Evolutionary conservation across 306 rosid genomes (phyloP).

Genomic region (Cucumis hystrix): DNA sequence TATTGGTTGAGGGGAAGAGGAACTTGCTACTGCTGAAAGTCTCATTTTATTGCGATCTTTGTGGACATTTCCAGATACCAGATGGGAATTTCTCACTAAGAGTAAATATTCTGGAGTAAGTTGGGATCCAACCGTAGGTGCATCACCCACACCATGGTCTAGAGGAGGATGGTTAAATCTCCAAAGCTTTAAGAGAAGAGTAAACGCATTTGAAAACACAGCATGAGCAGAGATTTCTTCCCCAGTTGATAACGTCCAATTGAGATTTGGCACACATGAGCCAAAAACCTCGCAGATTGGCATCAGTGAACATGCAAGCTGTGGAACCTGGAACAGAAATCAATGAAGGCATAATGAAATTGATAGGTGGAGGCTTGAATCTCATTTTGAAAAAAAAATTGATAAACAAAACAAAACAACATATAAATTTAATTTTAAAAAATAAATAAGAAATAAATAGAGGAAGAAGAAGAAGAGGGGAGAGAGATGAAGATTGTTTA

Average conservation of each 20-base stretch:
- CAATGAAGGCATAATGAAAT: conserved; percentile 3
- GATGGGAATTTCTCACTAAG: conserved; percentile 63
- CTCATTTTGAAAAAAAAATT: not conserved
- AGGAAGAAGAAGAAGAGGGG: not conserved
- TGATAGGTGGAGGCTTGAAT: not conserved
- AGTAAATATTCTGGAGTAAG: conserved; percentile 91
- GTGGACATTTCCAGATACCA: conserved; percentile 40
- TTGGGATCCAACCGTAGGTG: conserved; percentile 87
- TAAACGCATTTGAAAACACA: conserved; percentile 90
- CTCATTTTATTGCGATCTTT: conserved; percentile 59
- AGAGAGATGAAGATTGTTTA: not conserved
- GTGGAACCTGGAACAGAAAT: conserved; percentile 64
- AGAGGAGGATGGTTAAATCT: conserved; percentile 88
- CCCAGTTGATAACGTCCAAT: conserved; percentile 60
- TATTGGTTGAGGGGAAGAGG: conserved; percentile 60
- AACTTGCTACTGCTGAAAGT: conserved; percentile 63
- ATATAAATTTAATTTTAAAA: too few species aligned
- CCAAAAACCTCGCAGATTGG: conserved; percentile 98
- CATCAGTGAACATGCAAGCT: conserved; percentile 93
- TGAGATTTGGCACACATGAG: conserved; percentile 69
- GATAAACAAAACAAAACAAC: not conserved
- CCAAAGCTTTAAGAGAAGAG: conserved; percentile 88
- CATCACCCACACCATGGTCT: conserved; percentile 87
- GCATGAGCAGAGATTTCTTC: conserved; percentile 89
- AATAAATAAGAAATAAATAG: too few species aligned